These are phyloP conservation scores for Ramichloridium luteum DNA, from an alignment of 2,329 filamentous ascomycete genomes.

Conservation along the genomic window DNA sequence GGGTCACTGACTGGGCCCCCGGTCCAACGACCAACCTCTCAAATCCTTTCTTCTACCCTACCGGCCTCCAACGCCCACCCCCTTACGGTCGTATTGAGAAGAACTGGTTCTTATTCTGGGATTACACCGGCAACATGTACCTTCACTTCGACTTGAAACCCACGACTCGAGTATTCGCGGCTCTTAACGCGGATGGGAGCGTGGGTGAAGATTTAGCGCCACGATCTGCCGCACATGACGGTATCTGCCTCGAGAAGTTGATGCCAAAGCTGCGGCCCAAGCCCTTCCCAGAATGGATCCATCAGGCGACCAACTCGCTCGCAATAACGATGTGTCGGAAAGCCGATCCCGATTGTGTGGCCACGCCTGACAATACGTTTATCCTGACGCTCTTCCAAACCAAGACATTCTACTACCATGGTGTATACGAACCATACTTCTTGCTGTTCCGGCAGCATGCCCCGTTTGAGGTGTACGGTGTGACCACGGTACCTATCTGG, in stretches of 20 bases:
- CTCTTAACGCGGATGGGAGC: slow-evolving; percentile 32
- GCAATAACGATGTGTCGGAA: slow-evolving; percentile 41
- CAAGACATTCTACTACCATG: slow-evolving; percentile 39
- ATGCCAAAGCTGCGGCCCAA: slow-evolving; percentile 2
- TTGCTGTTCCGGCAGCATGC: slow-evolving; percentile 36
- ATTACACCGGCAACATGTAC: slow-evolving; percentile 33
- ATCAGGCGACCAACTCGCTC: slow-evolving; percentile 48
- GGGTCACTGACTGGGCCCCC: slow-evolving; percentile 29
- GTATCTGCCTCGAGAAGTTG: slow-evolving; percentile 35
- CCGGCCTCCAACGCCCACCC: slow-evolving; percentile 39
- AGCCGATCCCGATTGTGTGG: slow-evolving; percentile 32
- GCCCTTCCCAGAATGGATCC: slow-evolving; percentile 34
- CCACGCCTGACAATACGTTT: slow-evolving; percentile 38
- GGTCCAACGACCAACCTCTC: background rate
- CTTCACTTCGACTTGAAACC: slow-evolving; percentile 42
- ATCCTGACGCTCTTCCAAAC: slow-evolving; percentile 43
- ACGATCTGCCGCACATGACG: slow-evolving; percentile 27
- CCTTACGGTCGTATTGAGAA: slow-evolving; percentile 40
- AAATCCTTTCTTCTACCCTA: slow-evolving; percentile 29
- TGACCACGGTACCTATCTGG: slow-evolving; percentile 43
- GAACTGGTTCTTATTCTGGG: slow-evolving; percentile 52
- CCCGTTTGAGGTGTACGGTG: slow-evolving; percentile 38
- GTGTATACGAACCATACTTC: slow-evolving; percentile 43
- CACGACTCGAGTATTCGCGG: slow-evolving; percentile 35
- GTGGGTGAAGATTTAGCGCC: slow-evolving; percentile 37